Conservation (phyloP, 1,284 basidiomycete genomes). For the Garcileccinum viscosum region DNA sequence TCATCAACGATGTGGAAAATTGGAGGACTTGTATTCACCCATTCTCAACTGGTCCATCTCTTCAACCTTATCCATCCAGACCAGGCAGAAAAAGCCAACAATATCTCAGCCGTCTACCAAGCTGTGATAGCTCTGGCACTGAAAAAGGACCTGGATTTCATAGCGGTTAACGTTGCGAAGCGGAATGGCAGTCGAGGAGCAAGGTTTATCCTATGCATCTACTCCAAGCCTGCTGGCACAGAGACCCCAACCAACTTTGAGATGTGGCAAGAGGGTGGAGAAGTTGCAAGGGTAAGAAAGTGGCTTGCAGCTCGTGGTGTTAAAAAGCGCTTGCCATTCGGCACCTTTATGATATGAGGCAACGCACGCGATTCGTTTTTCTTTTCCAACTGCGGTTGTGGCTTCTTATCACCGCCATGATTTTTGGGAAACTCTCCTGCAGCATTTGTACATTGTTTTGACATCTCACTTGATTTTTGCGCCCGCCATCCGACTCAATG, state of each 20-base stretch:
- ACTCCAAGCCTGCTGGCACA: background rate
- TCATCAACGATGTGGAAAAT: background rate
- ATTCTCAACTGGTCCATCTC: background rate
- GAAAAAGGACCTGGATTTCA: background rate
- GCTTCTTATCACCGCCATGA: no score
- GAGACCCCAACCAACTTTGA: background rate
- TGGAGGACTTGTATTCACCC: background rate
- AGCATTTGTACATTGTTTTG: no score
- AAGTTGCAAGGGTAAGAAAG: background rate
- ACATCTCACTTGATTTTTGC: no score
- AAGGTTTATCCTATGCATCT: background rate
- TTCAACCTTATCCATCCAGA: background rate
- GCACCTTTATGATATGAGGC: background rate
- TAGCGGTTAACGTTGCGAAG: background rate
- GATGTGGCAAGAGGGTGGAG: background rate
- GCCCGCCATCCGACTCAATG: no score
- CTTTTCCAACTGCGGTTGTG: no score
- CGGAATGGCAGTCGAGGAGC: background rate
- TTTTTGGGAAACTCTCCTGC: no score
- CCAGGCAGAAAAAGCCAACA: background rate
- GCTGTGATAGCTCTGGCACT: background rate
- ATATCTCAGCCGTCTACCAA: background rate
- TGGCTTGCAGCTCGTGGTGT: background rate
- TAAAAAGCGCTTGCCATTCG: background rate
- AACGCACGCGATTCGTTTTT: background rate